phyloP scores from a whole-genome alignment of 2,329 filamentous ascomycete genomes.

The Alternaria burnsii region DNA sequence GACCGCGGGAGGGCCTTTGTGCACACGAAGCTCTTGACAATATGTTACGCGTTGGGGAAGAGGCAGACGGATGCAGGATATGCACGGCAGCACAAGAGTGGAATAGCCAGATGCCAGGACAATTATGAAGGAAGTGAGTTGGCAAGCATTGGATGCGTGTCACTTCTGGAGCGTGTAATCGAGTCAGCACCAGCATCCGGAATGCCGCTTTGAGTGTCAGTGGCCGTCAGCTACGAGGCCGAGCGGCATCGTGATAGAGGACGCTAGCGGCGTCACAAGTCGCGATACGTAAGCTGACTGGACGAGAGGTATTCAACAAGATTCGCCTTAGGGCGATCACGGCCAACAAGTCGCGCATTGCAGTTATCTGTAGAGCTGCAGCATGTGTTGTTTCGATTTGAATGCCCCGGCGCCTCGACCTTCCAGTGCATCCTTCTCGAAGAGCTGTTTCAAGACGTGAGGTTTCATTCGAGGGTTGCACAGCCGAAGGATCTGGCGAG shows the following conservation, averaged over 20 bases:
- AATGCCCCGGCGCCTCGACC: conserved; percentile 14
- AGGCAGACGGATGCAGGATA: not conserved
- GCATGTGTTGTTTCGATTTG: conserved; percentile 23
- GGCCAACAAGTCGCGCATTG: conserved; percentile 15
- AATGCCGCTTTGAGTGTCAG: conserved; percentile 34
- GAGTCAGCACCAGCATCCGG: conserved; percentile 33
- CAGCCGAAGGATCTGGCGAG: conserved; percentile 17
- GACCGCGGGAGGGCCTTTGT: conserved; percentile 1
- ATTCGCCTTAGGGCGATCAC: conserved; percentile 9
- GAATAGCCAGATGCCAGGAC: not conserved
- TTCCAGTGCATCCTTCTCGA: conserved; percentile 22
- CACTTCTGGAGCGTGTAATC: conserved; percentile 29
- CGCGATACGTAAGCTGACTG: conserved; percentile 30
- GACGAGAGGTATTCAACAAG: conserved; percentile 27
- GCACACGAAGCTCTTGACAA: conserved; percentile 2
- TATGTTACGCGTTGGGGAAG: not conserved
- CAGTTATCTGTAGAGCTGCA: conserved; percentile 15
- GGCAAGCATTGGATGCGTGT: conserved; percentile 31
- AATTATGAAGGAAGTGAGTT: conserved; percentile 14
- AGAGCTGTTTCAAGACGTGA: conserved; percentile 21
- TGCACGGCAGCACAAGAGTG: conserved; percentile 6
- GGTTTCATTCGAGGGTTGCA: conserved; percentile 21
- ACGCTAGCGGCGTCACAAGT: conserved; percentile 21
- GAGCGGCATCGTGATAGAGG: conserved; percentile 17
- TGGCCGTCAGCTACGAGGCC: conserved; percentile 25